Evolutionary conservation across 2,329 filamentous ascomycete genomes (phyloP).

Genomic region (Colletotrichum navitas): DNA sequence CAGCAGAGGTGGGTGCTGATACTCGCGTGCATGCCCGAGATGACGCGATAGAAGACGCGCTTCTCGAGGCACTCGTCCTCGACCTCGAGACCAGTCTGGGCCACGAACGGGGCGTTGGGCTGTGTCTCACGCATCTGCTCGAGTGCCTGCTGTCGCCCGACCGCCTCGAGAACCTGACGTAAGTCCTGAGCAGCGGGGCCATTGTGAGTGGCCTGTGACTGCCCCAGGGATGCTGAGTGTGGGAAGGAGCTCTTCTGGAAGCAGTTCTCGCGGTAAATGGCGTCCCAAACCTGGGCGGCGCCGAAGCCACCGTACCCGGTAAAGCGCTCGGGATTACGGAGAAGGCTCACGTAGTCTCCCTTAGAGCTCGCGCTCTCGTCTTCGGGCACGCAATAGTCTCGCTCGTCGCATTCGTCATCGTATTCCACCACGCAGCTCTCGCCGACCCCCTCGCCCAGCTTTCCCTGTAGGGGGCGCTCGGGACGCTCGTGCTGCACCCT

Average conservation of each 20-base stretch:
- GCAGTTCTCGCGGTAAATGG: conserved; percentile 97
- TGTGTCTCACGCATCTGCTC: conserved; percentile 69
- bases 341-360: conserved; percentile 95
- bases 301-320: conserved; percentile 92
- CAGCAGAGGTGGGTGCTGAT: conserved; percentile 97
- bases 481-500: conserved; percentile 76
- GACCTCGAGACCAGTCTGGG: conserved; percentile 76
- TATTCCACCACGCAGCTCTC: conserved; percentile 98
- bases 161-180: conserved; percentile 70
- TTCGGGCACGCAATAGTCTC: conserved; percentile 96
- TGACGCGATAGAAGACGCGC: conserved; percentile 95
- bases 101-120: conserved; percentile 69
- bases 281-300: conserved; percentile 92
- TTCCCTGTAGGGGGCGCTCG: conserved; percentile 81
- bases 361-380: conserved; percentile 89
- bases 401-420: conserved; percentile 95
- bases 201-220: conserved; percentile 54
- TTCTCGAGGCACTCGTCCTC: conserved; percentile 98
- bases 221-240: conserved; percentile 67
- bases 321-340: conserved; percentile 94
- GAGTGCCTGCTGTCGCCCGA: conserved; percentile 71
- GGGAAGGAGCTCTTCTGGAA: conserved; percentile 80
- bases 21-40: conserved; percentile 98
- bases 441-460: conserved; percentile 86
- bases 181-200: conserved; percentile 71